Conservation (phyloP, 2,329 filamentous ascomycete genomes). For the Cladosporium colombiae region DNA sequence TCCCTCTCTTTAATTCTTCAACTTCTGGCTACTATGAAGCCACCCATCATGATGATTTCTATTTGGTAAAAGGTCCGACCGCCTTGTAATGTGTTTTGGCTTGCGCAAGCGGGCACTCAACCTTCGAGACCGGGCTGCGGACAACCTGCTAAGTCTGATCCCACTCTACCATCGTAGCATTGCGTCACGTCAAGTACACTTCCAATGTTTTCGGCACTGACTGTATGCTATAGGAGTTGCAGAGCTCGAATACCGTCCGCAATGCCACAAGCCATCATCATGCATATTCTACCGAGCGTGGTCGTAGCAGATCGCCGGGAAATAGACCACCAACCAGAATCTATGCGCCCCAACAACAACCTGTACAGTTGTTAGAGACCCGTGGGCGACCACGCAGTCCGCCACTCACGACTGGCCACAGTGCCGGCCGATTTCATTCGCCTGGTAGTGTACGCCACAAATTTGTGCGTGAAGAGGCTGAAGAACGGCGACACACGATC, state of each 20-base stretch:
- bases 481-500: background rate
- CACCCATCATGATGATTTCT: background rate
- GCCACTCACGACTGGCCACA: background rate
- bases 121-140: slow-evolving; percentile 31
- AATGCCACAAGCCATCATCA: background rate
- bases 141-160: slow-evolving; percentile 14
- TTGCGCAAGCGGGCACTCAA: slow-evolving; percentile 24
- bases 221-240: background rate
- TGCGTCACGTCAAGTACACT: background rate
- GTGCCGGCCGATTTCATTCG: background rate
- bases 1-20: background rate
- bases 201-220: background rate
- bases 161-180: background rate
- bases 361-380: background rate
- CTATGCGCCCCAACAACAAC: background rate
- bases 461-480: slow-evolving; percentile 14
- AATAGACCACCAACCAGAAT: background rate
- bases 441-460: slow-evolving; percentile 16
- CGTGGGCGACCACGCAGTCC: background rate
- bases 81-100: slow-evolving; percentile 48
- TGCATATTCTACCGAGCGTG: background rate
- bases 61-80: slow-evolving; percentile 66
- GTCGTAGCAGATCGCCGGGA: background rate
- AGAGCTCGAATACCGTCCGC: background rate
- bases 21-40: background rate